Evolutionary conservation across 305 asterid genomes (phyloP).

Genomic region (Fraxinus baroniana): DNA sequence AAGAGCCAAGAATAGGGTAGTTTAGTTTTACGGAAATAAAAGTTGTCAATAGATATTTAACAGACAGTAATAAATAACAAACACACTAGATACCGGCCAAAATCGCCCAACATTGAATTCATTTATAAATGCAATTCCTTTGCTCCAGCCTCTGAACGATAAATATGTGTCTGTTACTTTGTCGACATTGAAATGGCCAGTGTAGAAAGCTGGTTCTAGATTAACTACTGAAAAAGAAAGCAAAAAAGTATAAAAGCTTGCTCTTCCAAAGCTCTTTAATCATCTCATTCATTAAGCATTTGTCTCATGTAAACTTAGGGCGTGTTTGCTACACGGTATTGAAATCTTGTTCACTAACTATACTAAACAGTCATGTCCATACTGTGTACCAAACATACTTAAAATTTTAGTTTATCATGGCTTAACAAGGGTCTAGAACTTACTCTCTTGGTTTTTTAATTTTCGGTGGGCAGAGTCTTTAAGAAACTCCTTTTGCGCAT

Average conservation of each 20-base stretch:
- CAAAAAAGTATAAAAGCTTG: not conserved
- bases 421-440: constrained; percentile 26
- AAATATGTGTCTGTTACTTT: constrained; percentile 66
- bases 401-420: not conserved
- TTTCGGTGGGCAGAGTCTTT: constrained; percentile 30
- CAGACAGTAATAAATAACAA: not conserved
- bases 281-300: not conserved
- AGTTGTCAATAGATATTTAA: not conserved
- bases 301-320: not conserved
- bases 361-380: not conserved
- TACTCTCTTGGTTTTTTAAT: constrained; percentile 35
- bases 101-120: constrained; percentile 72
- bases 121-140: constrained; percentile 79
- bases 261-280: not conserved
- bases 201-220: constrained; percentile 70
- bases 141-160: constrained; percentile 85
- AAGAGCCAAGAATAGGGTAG: constrained; percentile 21
- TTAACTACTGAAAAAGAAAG: constrained; percentile 37
- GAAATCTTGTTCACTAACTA: not conserved
- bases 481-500: constrained; percentile 19
- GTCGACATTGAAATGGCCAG: constrained; percentile 56
- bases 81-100: constrained; percentile 69
- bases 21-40: not conserved
- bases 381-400: not conserved
- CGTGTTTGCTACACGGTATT: not conserved